phyloP scores from a whole-genome alignment of 805 yeast species.

The Starmerella kuoi region DNA sequence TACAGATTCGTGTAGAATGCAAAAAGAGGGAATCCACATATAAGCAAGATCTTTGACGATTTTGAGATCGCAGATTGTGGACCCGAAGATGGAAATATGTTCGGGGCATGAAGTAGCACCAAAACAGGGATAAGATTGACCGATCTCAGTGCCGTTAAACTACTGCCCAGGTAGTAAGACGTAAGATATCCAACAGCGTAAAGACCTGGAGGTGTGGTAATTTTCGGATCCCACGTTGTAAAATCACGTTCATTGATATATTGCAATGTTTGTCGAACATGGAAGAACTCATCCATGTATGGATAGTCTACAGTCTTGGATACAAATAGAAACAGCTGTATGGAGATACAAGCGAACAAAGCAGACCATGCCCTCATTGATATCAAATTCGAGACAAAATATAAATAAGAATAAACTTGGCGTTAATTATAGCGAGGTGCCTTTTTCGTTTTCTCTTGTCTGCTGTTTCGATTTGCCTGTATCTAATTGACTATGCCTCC shows the following conservation, averaged over 20 bases:
- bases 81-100: too few species aligned
- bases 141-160: constrained; percentile 35
- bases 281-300: constrained; percentile 66
- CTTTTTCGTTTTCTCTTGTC: too few species aligned
- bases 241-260: constrained; percentile 49
- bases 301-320: constrained; percentile 20
- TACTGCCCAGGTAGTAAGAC: constrained; percentile 17
- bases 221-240: constrained; percentile 69
- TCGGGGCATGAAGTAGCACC: neutral
- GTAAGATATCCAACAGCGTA: constrained; percentile 34
- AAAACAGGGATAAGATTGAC: constrained; percentile 41
- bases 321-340: constrained; percentile 2
- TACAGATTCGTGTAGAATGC: constrained; percentile 62
- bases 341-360: neutral
- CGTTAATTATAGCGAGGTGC: too few species aligned
- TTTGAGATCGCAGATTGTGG: too few species aligned
- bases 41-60: constrained; percentile 13
- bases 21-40: constrained; percentile 56
- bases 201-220: constrained; percentile 94
- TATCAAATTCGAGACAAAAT: too few species aligned
- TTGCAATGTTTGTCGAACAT: constrained; percentile 61
- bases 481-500: too few species aligned
- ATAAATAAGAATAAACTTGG: too few species aligned
- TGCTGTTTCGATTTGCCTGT: too few species aligned
- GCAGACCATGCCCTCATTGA: neutral